Evolutionary conservation across 345 rosid genomes (phyloP).

Genomic region (Gossypium bickii): DNA sequence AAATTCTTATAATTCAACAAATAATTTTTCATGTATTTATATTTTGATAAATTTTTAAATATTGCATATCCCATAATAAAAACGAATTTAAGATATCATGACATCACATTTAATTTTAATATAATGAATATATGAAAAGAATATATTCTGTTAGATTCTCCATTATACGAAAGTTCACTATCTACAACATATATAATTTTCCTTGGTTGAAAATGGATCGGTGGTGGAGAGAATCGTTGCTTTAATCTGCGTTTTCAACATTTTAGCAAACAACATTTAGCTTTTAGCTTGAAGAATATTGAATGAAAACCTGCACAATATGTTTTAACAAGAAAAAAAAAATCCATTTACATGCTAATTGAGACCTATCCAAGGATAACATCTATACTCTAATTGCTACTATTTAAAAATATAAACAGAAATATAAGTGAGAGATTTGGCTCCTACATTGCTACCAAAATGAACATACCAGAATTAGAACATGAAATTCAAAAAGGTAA

Average conservation of each 20-base stretch:
- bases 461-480: not conserved
- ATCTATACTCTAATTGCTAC: too few species aligned
- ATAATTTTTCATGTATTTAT: too few species aligned
- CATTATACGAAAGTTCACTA: not conserved
- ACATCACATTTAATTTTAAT: too few species aligned
- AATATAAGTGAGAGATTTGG: not conserved
- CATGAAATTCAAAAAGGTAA: not conserved
- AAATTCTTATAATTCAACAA: too few species aligned
- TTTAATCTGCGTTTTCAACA: not conserved
- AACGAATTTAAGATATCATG: too few species aligned
- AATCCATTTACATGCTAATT: too few species aligned
- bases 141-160: not conserved
- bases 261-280: not conserved
- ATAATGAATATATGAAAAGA: not conserved
- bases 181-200: not conserved
- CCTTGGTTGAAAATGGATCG: not conserved
- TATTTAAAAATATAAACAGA: too few species aligned
- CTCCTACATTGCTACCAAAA: not conserved
- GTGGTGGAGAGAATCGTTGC: slow-evolving; percentile 5
- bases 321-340: too few species aligned
- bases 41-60: too few species aligned
- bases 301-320: too few species aligned
- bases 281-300: not conserved
- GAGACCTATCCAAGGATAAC: too few species aligned
- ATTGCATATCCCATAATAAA: too few species aligned